These are phyloP conservation scores for Cyclocybe aegerita DNA, from an alignment of 768 basidiomycete genomes.

Conservation along the genomic window DNA sequence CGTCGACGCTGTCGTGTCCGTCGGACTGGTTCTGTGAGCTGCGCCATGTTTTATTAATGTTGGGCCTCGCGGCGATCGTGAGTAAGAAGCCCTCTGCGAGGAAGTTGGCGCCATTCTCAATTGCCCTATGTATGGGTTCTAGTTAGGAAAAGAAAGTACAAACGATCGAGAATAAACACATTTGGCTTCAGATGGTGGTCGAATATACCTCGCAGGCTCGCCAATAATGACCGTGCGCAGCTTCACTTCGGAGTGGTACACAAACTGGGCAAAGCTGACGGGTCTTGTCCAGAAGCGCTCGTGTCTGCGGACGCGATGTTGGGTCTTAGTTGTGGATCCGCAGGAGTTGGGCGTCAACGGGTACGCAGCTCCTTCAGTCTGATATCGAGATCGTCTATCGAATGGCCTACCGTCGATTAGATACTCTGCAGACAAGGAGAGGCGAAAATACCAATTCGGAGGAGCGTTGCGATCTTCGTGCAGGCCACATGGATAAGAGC, in stretches of 20 bases:
- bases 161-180: constrained; percentile 36
- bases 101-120: constrained; percentile 79
- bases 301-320: too few species aligned
- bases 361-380: too few species aligned
- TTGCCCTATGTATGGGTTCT: constrained; percentile 39
- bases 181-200: constrained; percentile 74
- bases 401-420: too few species aligned
- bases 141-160: too few species aligned
- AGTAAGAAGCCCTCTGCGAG: constrained; percentile 82
- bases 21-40: constrained; percentile 56
- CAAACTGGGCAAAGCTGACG: constrained; percentile 13
- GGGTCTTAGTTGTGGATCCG: too few species aligned
- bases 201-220: constrained; percentile 63
- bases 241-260: constrained; percentile 67
- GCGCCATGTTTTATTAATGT: constrained; percentile 72
- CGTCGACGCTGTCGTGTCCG: constrained; percentile 69
- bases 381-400: too few species aligned
- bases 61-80: constrained; percentile 63
- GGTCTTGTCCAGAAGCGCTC: too few species aligned
- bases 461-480: too few species aligned
- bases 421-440: too few species aligned
- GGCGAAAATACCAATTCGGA: too few species aligned
- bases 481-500: too few species aligned
- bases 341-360: too few species aligned
- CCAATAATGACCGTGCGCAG: constrained; percentile 74